Evolutionary conservation across 441 rosid species (phyloP).

Genomic region (Hypseocharis bilobata): DNA sequence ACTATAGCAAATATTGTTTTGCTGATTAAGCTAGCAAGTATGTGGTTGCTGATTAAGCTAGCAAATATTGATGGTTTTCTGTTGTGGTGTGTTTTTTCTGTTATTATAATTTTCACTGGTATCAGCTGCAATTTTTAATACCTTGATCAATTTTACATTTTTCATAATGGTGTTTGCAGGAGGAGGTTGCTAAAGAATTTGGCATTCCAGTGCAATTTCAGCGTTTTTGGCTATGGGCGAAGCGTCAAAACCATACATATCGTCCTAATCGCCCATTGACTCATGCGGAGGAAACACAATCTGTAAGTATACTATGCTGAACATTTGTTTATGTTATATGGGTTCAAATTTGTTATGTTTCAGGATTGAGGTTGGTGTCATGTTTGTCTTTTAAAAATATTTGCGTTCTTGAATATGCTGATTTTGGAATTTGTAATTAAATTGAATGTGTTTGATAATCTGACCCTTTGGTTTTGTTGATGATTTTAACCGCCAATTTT

Average conservation of each 20-base stretch:
- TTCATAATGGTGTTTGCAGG: constrained; percentile 20
- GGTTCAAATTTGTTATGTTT: not conserved
- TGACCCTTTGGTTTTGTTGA: not conserved
- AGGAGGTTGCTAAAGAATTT: constrained; percentile 42
- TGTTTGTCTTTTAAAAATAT: not conserved
- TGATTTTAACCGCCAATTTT: not conserved
- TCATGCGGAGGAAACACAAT: constrained; percentile 33
- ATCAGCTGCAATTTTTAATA: not conserved
- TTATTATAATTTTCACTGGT: no score
- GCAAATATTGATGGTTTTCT: no score
- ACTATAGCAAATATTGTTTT: no score
- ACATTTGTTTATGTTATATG: not conserved
- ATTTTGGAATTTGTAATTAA: not conserved
- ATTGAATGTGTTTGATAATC: not conserved
- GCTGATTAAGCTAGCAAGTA: no score
- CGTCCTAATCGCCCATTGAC: constrained; percentile 42
- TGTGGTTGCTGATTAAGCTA: no score
- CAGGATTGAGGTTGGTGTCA: not conserved
- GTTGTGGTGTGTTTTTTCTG: no score
- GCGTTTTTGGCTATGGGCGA: constrained; percentile 51
- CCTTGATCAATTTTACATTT: not conserved
- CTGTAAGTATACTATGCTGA: constrained; percentile 25
- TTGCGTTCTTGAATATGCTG: not conserved
- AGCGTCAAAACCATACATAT: constrained; percentile 46
- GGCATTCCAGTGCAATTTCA: constrained; percentile 42